Base-by-base conservation (phyloP, 1,284 basidiomycete species). In the Apiotrichum laibachii region DNA sequence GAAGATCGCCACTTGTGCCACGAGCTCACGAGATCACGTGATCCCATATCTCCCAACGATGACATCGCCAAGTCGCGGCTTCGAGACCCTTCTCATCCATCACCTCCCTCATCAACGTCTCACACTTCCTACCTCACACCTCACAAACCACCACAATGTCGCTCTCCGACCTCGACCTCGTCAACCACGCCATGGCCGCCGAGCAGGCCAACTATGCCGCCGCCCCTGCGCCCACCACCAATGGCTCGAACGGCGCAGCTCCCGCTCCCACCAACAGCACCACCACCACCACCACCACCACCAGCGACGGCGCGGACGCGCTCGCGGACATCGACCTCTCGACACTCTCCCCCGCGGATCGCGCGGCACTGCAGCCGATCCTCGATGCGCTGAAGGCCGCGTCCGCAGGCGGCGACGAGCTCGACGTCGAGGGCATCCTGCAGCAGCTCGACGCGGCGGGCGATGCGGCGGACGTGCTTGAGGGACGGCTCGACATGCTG, bases 371-470 rank as follows among this genome's bases (percentile, higher is more conserved):
- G 8, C 64, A 66, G 61, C 68, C 70, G 11, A 56, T 71, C 21
- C 44, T 69, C 4, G 60, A 67, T 21, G 66, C 72, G 4, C 60
- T 71, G 2, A 54, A 49, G n/a, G 59, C 59, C 12, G 49, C 59
- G 1, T 19, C 44, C 6, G 57, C 60, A 6, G 61, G 52, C 19
- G 63, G 64, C 33, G 62, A 61, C 31, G 62, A 64, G 16, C 44
- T 57, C 37, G 62, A 72, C 45, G 61, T 78, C 10, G 65, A 67
- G 51, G 71, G 69, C 19, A 66, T 79, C 5, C 54, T 79, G 40
- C 58, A 45, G 46, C 72, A 77, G 64, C 63, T 79, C 54, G 76
- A 79, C 19, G 72, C 70, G 19, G 78, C 77, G 2, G 75, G 68
- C 31, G 60, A 63, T 16, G 76, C 77, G 16, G 78, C 78, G 21